A percentile compares a stretch with the other conserved stretches of the same genome.
These are phyloP conservation scores for Cutaneotrichosporon sp. DNA, from an alignment of 1,284 basidiomycete species.

Conservation along the genomic window DNA sequence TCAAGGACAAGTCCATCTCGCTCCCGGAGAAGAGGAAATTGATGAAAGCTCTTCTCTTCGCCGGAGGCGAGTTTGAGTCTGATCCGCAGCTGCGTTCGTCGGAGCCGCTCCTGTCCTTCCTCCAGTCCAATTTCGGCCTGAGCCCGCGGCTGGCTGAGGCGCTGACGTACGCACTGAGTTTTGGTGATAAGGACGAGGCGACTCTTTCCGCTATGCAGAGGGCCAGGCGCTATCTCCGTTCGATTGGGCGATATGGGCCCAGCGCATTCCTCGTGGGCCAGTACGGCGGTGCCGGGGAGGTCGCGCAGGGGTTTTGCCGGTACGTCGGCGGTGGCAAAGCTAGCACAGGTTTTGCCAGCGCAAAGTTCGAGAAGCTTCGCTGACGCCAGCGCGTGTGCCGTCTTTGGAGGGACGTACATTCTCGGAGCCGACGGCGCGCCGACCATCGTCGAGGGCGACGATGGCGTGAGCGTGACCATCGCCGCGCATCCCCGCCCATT, in stretches of 20 bases:
- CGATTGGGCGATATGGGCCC: conserved; percentile 79
- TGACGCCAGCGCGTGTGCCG: conserved; percentile 64
- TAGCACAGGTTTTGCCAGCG: too few species aligned
- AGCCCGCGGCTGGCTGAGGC: conserved; percentile 57
- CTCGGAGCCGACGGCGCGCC: conserved; percentile 52
- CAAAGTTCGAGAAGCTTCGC: neutral
- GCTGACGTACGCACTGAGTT: conserved; percentile 68
- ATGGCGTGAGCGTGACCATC: conserved; percentile 48
- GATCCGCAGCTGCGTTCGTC: conserved; percentile 52
- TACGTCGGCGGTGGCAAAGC: too few species aligned
- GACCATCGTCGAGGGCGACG: conserved; percentile 12
- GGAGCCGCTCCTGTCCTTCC: conserved; percentile 58
- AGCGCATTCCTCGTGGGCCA: conserved; percentile 90
- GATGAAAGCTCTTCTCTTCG: conserved; percentile 87
- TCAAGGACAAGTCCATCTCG: conserved; percentile 72
- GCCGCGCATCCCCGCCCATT: conserved; percentile 57
- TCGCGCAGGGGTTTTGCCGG: conserved; percentile 85
- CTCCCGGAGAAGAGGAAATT: conserved; percentile 83
- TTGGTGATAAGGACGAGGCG: conserved; percentile 59
- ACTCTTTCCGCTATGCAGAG: conserved; percentile 62
- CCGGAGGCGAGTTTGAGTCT: conserved; percentile 65
- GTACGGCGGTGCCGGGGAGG: conserved; percentile 86
- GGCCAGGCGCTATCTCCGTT: conserved; percentile 67
- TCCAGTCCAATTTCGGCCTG: conserved; percentile 61
- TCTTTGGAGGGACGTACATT: conserved; percentile 78